These are phyloP conservation scores for Candida dajiaensis DNA, from an alignment of 805 yeast genomes.

Conservation along the genomic window DNA sequence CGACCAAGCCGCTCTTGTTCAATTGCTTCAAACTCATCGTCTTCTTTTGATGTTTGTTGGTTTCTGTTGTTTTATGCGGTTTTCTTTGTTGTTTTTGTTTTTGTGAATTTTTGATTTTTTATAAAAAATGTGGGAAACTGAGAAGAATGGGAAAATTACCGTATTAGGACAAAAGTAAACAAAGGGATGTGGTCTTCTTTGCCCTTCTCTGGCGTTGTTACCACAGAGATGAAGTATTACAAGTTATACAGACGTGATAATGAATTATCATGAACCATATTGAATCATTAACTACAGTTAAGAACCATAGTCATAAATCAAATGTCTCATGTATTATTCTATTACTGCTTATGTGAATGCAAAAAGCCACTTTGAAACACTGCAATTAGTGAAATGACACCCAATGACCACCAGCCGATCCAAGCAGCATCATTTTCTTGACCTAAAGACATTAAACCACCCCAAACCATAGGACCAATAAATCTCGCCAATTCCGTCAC, in stretches of 20 bases:
- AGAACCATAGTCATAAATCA: not conserved
- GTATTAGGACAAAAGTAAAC: constrained; percentile 17
- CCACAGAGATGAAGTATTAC: too few relatives aligned
- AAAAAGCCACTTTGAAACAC: not conserved
- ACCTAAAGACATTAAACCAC: not conserved
- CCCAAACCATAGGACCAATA: not conserved
- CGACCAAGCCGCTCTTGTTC: constrained; percentile 32
- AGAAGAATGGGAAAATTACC: constrained; percentile 3
- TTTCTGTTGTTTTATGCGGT: constrained; percentile 3
- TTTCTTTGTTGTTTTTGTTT: constrained; percentile 2
- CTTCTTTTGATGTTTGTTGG: constrained; percentile 1
- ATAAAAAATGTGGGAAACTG: not conserved
- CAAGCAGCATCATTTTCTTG: not conserved
- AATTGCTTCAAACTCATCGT: constrained; percentile 29
- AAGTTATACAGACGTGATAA: too few relatives aligned
- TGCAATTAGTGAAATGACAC: not conserved
- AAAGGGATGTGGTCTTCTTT: too few relatives aligned
- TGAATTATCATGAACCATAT: too few relatives aligned
- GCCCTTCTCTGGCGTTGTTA: too few relatives aligned
- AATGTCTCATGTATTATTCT: not conserved
- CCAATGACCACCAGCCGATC: not conserved
- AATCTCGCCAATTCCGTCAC: not conserved
- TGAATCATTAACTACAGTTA: too few relatives aligned
- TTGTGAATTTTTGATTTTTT: constrained; percentile 1
- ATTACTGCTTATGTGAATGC: not conserved